phyloP scores from a whole-genome alignment of 2,329 filamentous ascomycete species.

The Verticillium zaregamsianum region DNA sequence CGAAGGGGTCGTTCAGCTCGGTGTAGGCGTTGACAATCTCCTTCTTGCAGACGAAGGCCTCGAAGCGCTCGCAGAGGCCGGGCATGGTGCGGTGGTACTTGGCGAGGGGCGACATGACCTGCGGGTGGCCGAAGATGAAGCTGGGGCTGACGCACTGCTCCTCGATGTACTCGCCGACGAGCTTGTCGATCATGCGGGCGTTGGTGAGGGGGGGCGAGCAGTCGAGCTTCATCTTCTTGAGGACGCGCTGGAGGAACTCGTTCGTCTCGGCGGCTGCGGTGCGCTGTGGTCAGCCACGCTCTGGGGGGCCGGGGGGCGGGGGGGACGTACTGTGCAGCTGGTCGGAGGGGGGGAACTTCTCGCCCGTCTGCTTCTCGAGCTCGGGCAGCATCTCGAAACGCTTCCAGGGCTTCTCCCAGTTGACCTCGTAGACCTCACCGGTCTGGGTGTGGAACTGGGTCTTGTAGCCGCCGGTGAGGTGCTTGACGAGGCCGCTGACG shows the following conservation, averaged over 20 bases:
- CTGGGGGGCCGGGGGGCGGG: background rate
- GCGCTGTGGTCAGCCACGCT: background rate
- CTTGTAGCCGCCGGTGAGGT: constrained; percentile 78
- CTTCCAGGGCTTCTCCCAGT: constrained; percentile 95
- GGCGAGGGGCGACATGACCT: constrained; percentile 68
- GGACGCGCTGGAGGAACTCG: constrained; percentile 76
- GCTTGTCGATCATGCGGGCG: constrained; percentile 91
- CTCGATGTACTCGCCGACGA: constrained; percentile 93
- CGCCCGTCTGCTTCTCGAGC: constrained; percentile 82
- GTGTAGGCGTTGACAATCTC: constrained; percentile 97
- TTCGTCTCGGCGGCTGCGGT: constrained; percentile 65
- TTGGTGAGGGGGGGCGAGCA: constrained; percentile 90
- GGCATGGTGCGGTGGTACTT: constrained; percentile 83
- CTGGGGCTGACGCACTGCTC: constrained; percentile 88
- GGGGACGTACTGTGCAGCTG: constrained; percentile 70
- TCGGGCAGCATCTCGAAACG: constrained; percentile 93
- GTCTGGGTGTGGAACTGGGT: constrained; percentile 83
- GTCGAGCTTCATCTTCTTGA: constrained; percentile 87
- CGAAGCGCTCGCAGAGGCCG: constrained; percentile 93
- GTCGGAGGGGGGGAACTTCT: constrained; percentile 89
- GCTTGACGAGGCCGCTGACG: constrained; percentile 83
- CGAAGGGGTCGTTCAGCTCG: constrained; percentile 91
- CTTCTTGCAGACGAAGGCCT: constrained; percentile 96
- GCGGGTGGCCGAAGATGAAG: constrained; percentile 60
- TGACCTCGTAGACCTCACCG: constrained; percentile 83